Percentiles rank a stretch among this genome's conserved stretches.
Evolutionary conservation across 1,284 basidiomycete species (phyloP).

Genomic region (Ceratobasidium sp.): DNA sequence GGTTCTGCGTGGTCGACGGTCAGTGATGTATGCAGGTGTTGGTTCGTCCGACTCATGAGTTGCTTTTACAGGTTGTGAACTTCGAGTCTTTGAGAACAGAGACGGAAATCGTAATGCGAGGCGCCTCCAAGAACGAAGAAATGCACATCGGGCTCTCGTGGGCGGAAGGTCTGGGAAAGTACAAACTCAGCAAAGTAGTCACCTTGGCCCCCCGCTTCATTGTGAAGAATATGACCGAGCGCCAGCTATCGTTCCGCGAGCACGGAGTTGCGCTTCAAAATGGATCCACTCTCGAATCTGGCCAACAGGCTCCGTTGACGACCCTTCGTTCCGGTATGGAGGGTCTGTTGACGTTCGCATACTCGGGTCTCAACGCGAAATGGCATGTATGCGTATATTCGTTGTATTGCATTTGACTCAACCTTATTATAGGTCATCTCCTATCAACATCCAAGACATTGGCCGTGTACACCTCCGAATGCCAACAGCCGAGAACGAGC

Average conservation of each 20-base stretch:
- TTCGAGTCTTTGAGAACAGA: constrained; percentile 94
- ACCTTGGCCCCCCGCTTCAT: constrained; percentile 92
- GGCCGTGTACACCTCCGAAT: constrained; percentile 86
- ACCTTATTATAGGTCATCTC: constrained; percentile 76
- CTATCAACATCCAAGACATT: constrained; percentile 93
- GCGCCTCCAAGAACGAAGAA: constrained; percentile 73
- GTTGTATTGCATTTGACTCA: neutral
- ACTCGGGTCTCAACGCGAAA: constrained; percentile 83
- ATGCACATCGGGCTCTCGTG: constrained; percentile 92
- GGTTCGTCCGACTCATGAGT: constrained; percentile 1
- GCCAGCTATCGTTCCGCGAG: constrained; percentile 84
- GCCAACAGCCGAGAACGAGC: constrained; percentile 54
- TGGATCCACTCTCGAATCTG: constrained; percentile 71
- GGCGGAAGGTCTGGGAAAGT: constrained; percentile 93
- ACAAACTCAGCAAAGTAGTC: constrained; percentile 95
- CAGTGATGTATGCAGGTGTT: constrained; percentile 43
- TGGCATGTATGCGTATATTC: constrained; percentile 68
- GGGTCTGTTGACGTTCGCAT: constrained; percentile 83
- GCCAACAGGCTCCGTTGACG: constrained; percentile 77
- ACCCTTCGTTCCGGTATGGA: constrained; percentile 73
- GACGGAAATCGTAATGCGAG: constrained; percentile 79
- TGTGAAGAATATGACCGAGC: constrained; percentile 82
- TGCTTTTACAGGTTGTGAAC: constrained; percentile 69
- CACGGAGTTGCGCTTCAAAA: constrained; percentile 79
- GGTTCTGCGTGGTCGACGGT: constrained; percentile 94